A percentile compares a stretch with the other conserved stretches of the same genome.
Conservation (phyloP, 306 rosid species). For the Fragaria ananassa region DNA sequence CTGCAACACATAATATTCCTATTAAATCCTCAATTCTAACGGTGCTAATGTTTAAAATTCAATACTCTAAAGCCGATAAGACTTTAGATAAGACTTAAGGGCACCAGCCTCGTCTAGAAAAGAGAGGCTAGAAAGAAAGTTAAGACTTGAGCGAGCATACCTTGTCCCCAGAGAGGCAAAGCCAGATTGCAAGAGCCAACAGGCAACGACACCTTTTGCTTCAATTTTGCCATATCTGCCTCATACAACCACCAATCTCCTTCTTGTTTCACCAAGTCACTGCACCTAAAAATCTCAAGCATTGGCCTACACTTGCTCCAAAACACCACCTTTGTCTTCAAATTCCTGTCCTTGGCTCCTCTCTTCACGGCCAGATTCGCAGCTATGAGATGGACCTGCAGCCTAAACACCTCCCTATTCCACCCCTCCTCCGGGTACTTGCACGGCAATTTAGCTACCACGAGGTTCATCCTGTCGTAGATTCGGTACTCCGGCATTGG, state of each 20-base stretch:
- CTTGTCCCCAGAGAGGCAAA: slow-evolving; percentile 94
- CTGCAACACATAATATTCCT: slow-evolving; percentile 26
- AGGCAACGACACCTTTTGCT: slow-evolving; percentile 73
- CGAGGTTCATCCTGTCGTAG: slow-evolving; percentile 46
- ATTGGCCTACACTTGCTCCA: slow-evolving; percentile 87
- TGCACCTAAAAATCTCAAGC: slow-evolving; percentile 76
- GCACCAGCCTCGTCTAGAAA: no score
- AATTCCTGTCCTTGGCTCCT: slow-evolving; percentile 56
- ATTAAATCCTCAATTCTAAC: neutral
- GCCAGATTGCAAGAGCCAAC: slow-evolving; percentile 79
- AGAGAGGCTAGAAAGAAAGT: no score
- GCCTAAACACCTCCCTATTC: slow-evolving; percentile 70
- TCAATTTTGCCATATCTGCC: slow-evolving; percentile 46
- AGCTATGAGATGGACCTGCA: slow-evolving; percentile 70
- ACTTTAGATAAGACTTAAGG: no score
- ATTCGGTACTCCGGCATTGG: slow-evolving; percentile 63
- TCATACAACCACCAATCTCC: slow-evolving; percentile 85
- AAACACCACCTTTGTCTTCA: slow-evolving; percentile 47
- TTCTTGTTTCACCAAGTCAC: slow-evolving; percentile 57
- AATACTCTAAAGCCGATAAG: no score
- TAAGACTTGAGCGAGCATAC: slow-evolving; percentile 14
- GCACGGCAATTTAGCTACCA: slow-evolving; percentile 81
- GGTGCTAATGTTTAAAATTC: no score
- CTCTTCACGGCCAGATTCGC: slow-evolving; percentile 63
- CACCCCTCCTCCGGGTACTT: slow-evolving; percentile 57